Evolutionary conservation across 1,284 basidiomycete species (phyloP).

Genomic region (Thecaphora frezii): DNA sequence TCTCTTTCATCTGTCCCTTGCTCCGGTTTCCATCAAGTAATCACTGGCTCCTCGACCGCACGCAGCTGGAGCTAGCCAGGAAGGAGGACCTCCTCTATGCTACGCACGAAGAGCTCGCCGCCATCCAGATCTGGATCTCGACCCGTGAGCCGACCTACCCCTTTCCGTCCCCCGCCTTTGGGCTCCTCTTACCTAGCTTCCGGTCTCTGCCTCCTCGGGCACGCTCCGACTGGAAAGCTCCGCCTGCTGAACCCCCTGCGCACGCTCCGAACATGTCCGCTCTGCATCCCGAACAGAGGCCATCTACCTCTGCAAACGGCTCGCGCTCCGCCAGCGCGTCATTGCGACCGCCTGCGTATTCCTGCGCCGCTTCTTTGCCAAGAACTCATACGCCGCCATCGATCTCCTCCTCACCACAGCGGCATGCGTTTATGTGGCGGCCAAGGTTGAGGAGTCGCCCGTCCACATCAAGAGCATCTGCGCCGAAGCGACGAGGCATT

Average conservation of each 20-base stretch:
- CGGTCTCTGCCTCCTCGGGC: background rate
- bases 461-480: slow-evolving; percentile 90
- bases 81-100: slow-evolving; percentile 50
- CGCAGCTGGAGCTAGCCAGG: slow-evolving; percentile 43
- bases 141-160: slow-evolving; percentile 33
- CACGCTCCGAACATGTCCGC: background rate
- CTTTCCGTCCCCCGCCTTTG: background rate
- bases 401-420: slow-evolving; percentile 89
- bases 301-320: slow-evolving; percentile 71
- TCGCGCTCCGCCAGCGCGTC: slow-evolving; percentile 80
- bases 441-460: slow-evolving; percentile 93
- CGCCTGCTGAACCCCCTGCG: too few relatives aligned
- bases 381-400: slow-evolving; percentile 75
- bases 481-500: slow-evolving; percentile 69
- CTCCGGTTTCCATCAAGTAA: slow-evolving; percentile 49
- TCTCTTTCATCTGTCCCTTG: background rate
- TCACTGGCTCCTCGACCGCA: slow-evolving; percentile 48
- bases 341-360: slow-evolving; percentile 91
- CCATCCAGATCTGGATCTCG: slow-evolving; percentile 49
- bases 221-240: too few relatives aligned
- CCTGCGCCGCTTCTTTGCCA: slow-evolving; percentile 83
- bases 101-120: slow-evolving; percentile 33
- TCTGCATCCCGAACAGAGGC: background rate
- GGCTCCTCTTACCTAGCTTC: background rate
- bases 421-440: slow-evolving; percentile 90